Base-by-base conservation (phyloP, 306 rosid genomes). In the Vigna unguiculata region DNA sequence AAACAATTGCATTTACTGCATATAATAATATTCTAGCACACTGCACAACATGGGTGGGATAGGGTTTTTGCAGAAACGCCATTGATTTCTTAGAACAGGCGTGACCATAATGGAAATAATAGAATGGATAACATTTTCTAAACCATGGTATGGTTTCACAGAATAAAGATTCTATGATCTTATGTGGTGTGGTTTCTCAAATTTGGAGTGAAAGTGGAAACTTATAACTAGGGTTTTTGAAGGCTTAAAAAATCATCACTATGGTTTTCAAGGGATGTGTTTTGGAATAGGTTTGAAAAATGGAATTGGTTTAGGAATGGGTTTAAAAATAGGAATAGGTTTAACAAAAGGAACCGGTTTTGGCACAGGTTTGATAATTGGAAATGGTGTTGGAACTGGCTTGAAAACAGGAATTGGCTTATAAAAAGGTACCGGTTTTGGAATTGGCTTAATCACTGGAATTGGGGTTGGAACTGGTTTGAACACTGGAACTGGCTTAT, bases 21-120 rank as follows among this genome's bases (percentile, higher is more conserved):
- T 9, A 72, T 58, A 73, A 72, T 58, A 73, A 25, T 30, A 3
- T 28, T 60, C 9, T 16, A 74, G 48, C 49, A 75, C 16, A 75
- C 13, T 47, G 22, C 62, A 62, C 51, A 75, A 13, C 51, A 34
- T 48, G 61, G 11, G 22, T 4, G 46, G 19, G 51, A 61, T 30
- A 19, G 36, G 49, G 30, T 60, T 51, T 51, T 9, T 74, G 3
- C 36, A 11, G 71, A 47, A 46, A 46, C 49, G 10, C 49, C 20
- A 20, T 13, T 47, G 9, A 25, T 47, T 16, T 13, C 7, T 53
- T 41, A 41, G 20, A 11, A 41, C 25, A 16, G n/a, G 78, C 32
- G 3, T 43, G 13, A 2, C 43, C n/a, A 73, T 43, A 73, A 2
- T 32, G 46, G 21, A 61, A 34, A 61, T 61, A 28, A 61, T 61